Evolutionary conservation across 192 early-diverging fungal genomes (phyloP).

Genomic region (Linnemannia exigua): DNA sequence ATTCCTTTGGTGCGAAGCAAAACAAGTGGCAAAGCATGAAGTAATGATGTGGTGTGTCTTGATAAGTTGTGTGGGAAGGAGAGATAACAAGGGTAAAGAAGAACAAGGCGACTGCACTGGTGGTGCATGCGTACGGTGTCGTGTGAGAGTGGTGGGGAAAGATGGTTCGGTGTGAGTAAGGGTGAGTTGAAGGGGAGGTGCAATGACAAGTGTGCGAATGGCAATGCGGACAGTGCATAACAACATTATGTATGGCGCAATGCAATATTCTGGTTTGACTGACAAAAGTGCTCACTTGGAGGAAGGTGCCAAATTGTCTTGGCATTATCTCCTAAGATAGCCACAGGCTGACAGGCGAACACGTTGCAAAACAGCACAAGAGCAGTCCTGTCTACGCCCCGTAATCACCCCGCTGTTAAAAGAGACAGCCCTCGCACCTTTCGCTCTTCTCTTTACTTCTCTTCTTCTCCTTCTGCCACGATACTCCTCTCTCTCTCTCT

Average conservation of each 20-base stretch:
- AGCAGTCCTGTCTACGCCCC: conserved; percentile 9
- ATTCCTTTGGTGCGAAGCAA: too few relatives aligned
- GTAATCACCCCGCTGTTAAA: background rate
- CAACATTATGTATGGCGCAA: too few relatives aligned
- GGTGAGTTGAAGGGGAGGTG: too few relatives aligned
- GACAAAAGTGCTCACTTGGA: background rate
- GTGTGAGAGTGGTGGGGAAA: too few relatives aligned
- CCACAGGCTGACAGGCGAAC: background rate
- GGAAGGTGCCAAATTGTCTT: background rate
- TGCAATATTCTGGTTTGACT: too few relatives aligned
- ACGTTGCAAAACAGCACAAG: conserved; percentile 15
- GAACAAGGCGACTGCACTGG: too few relatives aligned
- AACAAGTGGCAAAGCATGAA: background rate
- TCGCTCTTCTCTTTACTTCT: conserved; percentile 9
- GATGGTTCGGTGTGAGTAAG: too few relatives aligned
- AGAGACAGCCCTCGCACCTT: background rate
- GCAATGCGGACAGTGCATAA: too few relatives aligned
- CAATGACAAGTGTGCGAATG: too few relatives aligned
- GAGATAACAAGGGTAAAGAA: too few relatives aligned
- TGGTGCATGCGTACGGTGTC: background rate
- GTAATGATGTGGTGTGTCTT: background rate
- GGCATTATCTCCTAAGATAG: background rate
- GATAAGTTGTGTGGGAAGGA: too few relatives aligned
- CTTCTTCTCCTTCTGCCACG: conserved; percentile 42
- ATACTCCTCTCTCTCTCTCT: conserved; percentile 1